A percentile compares a stretch with the other conserved stretches of the same genome.
Conservation (phyloP, 306 rosid species). For the Prunus persica region DNA sequence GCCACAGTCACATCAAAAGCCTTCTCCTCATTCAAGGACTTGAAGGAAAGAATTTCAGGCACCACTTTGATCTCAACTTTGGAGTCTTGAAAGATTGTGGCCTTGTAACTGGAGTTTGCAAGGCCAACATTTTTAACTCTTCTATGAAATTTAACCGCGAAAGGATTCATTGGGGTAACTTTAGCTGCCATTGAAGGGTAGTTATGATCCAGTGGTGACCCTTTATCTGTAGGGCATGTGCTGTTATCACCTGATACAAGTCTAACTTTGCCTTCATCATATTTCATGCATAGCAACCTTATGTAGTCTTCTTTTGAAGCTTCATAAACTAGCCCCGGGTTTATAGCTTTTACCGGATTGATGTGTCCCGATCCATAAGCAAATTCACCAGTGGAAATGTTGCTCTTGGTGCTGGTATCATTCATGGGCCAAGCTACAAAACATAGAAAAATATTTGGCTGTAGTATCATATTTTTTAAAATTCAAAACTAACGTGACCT, state of each 20-base stretch:
- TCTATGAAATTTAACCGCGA: conserved; percentile 18
- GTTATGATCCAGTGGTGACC: conserved; percentile 25
- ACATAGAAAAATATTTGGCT: neutral
- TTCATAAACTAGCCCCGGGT: conserved; percentile 39
- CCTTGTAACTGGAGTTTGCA: conserved; percentile 26
- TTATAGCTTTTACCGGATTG: conserved; percentile 24
- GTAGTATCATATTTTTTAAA: neutral
- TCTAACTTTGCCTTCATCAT: neutral
- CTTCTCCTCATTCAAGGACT: conserved; percentile 29
- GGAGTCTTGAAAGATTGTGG: neutral
- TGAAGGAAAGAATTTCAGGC: conserved; percentile 33
- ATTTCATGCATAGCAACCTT: conserved; percentile 27
- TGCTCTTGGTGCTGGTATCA: neutral
- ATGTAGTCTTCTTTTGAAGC: conserved; percentile 28
- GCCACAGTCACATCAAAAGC: conserved; percentile 27
- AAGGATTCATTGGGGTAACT: neutral
- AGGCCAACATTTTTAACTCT: conserved; percentile 38
- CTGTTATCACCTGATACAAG: conserved; percentile 5
- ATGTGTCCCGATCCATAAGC: conserved; percentile 35
- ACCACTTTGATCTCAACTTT: conserved; percentile 14
- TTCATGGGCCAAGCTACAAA: conserved; percentile 21
- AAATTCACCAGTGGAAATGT: conserved; percentile 8
- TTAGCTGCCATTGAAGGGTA: conserved; percentile 28
- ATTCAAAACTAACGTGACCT: conserved; percentile 26
- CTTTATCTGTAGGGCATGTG: conserved; percentile 13